Evolutionary conservation across 129 eudicot species (phyloP), one percentile per base, ranked within the genome.

Genomic region (Arctium lappa): DNA sequence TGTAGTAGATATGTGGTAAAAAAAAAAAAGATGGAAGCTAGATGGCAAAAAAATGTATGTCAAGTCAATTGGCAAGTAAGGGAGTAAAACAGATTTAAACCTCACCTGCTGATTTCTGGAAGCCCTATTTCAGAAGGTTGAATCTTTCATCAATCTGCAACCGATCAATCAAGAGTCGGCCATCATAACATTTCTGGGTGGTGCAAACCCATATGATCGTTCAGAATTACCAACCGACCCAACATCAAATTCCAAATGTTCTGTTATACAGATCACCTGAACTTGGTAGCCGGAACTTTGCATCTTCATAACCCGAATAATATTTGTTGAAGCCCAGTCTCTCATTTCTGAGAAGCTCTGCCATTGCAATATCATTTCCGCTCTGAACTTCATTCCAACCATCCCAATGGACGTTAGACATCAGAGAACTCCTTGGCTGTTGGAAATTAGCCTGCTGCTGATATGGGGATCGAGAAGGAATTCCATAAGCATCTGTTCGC

Each of bases 351-450:
- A 93, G 88, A 30, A 91, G 86, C 85, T 93, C 99, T 3, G 92
- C 90, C 89, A 96, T 85, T 27, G 90, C 92, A 77, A 91, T 78
- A 75, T 87, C 90, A 86, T 91, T 91, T 50, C 91, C 88, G 69
- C 75, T 82, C 33, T 85, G 97, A n/a, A 89, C 79, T 80, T 90
- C 95, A 84, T 77, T 93, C 99, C 99, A 93, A 62, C 91, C 79
- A 83, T 96, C 95, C 99, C 96, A 93, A 69, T 90, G 95, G 9
- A 97, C 94, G 50, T 93, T 94, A 31, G 99, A 88, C 79, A 85
- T 85, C 53, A 86, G 7, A 31, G 80, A 34, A 77, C 69, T 88
- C 83, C 97, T 89, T 22, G 91, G 68, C 80, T 89, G 97, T 13
- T 89, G 93, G 37, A 82, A 85, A 85, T 66, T 82, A 38, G 39